Conservation (phyloP, 208 protist species). For the Sergeia podlipaevii region DNA sequence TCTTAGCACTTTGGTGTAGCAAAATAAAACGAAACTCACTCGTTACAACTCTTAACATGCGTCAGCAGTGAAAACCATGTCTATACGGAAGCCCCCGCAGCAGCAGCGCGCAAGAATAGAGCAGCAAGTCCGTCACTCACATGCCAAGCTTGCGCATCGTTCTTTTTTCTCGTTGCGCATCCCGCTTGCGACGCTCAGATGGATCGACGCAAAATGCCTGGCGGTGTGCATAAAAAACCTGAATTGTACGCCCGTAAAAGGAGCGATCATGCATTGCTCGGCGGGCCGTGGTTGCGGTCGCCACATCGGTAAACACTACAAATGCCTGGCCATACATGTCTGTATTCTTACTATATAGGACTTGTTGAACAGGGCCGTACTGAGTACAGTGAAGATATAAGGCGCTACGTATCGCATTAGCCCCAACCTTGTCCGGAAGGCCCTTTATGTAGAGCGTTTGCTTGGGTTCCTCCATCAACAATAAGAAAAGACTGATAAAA, state of each 20-base stretch:
- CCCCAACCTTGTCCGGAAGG: constrained; percentile 76
- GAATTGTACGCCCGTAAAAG: constrained; percentile 73
- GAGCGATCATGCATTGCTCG: constrained; percentile 53
- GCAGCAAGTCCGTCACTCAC: too few relatives aligned
- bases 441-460: constrained; percentile 83
- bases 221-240: constrained; percentile 72
- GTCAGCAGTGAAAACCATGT: too few relatives aligned
- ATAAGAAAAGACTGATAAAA: not conserved
- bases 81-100: too few relatives aligned
- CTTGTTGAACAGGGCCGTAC: constrained; percentile 73
- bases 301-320: constrained; percentile 83
- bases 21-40: too few relatives aligned
- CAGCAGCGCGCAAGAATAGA: too few relatives aligned
- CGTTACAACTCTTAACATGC: too few relatives aligned
- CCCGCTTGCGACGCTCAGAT: constrained; percentile 52
- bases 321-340: constrained; percentile 82
- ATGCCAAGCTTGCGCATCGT: not conserved
- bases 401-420: constrained; percentile 61
- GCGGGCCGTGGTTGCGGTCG: constrained; percentile 68
- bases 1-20: too few relatives aligned
- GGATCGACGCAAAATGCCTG: constrained; percentile 76
- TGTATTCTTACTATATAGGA: constrained; percentile 54
- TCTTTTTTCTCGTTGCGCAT: constrained; percentile 31
- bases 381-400: constrained; percentile 86
- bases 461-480: constrained; percentile 75